Conservation (phyloP, 768 basidiomycete genomes). For the Pleurotus citrinopileatus region DNA sequence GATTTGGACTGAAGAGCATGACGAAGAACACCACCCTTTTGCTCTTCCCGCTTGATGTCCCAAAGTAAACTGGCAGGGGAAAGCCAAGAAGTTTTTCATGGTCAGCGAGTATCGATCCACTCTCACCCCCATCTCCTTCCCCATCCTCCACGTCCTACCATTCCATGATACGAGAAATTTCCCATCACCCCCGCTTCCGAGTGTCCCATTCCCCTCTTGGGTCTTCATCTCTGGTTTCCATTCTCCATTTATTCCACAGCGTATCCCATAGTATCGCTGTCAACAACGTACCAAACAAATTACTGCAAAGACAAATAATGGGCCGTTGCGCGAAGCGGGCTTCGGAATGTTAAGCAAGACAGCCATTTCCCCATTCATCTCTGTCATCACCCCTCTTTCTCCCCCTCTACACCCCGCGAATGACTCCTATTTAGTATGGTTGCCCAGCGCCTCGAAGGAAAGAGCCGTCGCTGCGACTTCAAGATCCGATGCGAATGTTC, state of each 20-base stretch:
- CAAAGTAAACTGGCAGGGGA: too few relatives aligned
- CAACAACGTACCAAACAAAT: neutral
- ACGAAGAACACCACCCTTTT: too few relatives aligned
- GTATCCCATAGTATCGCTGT: too few relatives aligned
- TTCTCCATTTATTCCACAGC: neutral
- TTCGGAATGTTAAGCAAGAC: too few relatives aligned
- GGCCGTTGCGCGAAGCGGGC: neutral
- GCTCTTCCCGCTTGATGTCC: too few relatives aligned
- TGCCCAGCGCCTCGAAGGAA: too few relatives aligned
- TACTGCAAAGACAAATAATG: neutral
- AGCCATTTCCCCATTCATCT: too few relatives aligned
- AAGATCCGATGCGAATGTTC: too few relatives aligned
- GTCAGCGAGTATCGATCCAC: neutral
- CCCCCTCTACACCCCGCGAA: too few relatives aligned
- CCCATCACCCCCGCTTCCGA: neutral
- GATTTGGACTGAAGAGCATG: neutral
- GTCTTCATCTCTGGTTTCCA: neutral
- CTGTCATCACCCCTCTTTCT: too few relatives aligned
- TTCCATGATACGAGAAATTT: neutral
- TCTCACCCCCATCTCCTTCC: neutral
- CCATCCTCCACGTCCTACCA: neutral
- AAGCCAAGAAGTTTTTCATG: neutral
- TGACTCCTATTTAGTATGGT: too few relatives aligned
- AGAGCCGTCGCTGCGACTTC: too few relatives aligned
- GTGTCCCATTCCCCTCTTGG: neutral